Percentiles rank a stretch among this genome's conserved stretches.
Evolutionary conservation across 1,139 yeast species (phyloP).

Genomic region (Geotrichum fermentans): DNA sequence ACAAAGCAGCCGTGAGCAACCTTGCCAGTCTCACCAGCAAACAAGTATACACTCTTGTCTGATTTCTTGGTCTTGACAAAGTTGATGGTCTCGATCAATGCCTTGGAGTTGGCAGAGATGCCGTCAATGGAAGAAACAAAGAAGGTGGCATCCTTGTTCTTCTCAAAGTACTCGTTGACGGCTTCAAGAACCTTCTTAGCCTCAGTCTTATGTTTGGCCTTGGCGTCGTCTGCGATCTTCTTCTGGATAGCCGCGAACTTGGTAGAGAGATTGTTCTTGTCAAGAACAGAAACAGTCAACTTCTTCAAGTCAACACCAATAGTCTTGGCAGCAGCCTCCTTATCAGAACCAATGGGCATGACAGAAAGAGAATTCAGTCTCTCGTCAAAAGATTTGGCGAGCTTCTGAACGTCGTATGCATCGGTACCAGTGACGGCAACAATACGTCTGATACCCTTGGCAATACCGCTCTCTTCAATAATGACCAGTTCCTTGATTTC

Average conservation of each 20-base stretch:
- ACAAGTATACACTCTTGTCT: constrained; percentile 72
- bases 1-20: constrained; percentile 95
- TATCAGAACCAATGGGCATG: constrained; percentile 59
- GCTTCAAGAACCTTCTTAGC: constrained; percentile 72
- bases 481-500: constrained; percentile 89
- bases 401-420: constrained; percentile 83
- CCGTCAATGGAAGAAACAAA: constrained; percentile 58
- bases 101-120: constrained; percentile 84
- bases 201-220: constrained; percentile 83
- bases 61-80: constrained; percentile 73
- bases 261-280: constrained; percentile 69
- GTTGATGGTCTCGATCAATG: constrained; percentile 86
- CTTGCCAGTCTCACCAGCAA: constrained; percentile 71
- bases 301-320: constrained; percentile 80
- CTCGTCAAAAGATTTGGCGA: constrained; percentile 65
- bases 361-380: constrained; percentile 55
- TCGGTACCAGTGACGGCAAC: constrained; percentile 93
- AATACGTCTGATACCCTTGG: constrained; percentile 96
- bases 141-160: constrained; percentile 45
- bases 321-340: constrained; percentile 76
- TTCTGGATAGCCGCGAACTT: constrained; percentile 78
- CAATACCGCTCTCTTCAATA: constrained; percentile 93
- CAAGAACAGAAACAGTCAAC: constrained; percentile 73
- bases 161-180: constrained; percentile 63
- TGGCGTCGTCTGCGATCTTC: constrained; percentile 78